Percentiles rank a stretch among this genome's conserved stretches.
Evolutionary conservation across 2,329 filamentous ascomycete genomes (phyloP).

Genomic region (Proliferodiscus dingleyae): DNA sequence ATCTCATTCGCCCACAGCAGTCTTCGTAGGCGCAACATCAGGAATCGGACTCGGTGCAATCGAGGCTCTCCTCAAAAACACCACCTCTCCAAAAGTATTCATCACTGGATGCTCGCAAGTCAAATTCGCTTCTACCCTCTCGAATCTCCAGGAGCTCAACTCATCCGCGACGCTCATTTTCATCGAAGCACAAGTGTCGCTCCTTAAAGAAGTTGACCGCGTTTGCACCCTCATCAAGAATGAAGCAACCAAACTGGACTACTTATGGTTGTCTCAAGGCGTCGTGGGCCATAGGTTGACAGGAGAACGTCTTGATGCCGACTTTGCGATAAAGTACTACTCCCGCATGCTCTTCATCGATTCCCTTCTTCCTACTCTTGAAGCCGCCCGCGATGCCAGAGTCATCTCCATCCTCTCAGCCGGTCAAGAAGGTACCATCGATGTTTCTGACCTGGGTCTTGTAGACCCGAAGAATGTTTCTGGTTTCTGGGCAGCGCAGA

Average conservation of each 20-base stretch:
- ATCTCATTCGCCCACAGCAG: not conserved
- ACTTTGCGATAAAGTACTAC: not conserved
- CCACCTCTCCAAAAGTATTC: not conserved
- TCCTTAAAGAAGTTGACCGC: not conserved
- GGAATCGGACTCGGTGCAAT: not conserved
- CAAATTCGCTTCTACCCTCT: not conserved
- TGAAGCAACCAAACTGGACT: not conserved
- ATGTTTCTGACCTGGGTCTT: not conserved
- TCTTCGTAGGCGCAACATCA: not conserved
- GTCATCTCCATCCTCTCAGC: not conserved
- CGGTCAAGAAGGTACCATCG: not conserved
- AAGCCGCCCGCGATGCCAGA: not conserved
- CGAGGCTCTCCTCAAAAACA: not conserved
- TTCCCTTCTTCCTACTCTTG: not conserved
- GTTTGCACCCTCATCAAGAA: not conserved
- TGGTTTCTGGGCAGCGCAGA: not conserved
- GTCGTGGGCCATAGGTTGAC: not conserved
- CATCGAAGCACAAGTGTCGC: not conserved
- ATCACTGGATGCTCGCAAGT: not conserved
- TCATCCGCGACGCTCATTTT: not conserved
- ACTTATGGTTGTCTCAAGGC: not conserved
- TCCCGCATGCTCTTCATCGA: not conserved
- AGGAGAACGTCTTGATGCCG: not conserved
- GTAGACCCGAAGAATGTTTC: not conserved
- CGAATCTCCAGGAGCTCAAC: not conserved